These are phyloP conservation scores for Penicillium sp. DNA, from an alignment of 2,329 filamentous ascomycete genomes.

Conservation along the genomic window DNA sequence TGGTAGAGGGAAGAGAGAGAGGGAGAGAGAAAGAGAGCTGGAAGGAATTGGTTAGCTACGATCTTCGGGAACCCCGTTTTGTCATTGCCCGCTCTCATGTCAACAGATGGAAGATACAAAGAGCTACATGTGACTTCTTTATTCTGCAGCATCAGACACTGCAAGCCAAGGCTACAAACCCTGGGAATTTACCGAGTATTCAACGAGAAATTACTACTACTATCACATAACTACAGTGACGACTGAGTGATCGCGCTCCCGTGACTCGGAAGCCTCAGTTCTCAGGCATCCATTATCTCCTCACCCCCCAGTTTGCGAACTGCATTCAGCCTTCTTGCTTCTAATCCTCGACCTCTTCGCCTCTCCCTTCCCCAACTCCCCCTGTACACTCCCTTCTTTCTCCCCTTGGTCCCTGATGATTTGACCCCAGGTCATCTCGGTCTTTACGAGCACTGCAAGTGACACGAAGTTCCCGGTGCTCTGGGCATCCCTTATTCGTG, in stretches of 20 bases:
- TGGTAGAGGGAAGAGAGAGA: background rate
- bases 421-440: constrained; percentile 2
- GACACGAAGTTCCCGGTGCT: constrained; percentile 2
- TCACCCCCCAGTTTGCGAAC: background rate
- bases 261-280: constrained; percentile 5
- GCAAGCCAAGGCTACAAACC: background rate
- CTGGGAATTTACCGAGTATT: background rate
- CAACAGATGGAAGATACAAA: background rate
- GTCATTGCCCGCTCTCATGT: background rate
- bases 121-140: background rate
- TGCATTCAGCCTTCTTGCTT: constrained; percentile 4
- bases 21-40: background rate
- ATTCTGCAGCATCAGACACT: background rate
- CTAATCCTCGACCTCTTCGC: background rate
- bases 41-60: background rate
- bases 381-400: background rate
- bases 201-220: background rate
- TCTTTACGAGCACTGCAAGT: background rate
- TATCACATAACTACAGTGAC: background rate
- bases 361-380: background rate
- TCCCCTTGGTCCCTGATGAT: background rate
- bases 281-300: background rate
- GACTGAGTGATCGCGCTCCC: background rate
- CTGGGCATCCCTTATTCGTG: constrained; percentile 1
- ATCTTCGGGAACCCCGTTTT: background rate